These are phyloP conservation scores for Abrus precatorius DNA, from an alignment of 306 rosid species.

Conservation along the genomic window DNA sequence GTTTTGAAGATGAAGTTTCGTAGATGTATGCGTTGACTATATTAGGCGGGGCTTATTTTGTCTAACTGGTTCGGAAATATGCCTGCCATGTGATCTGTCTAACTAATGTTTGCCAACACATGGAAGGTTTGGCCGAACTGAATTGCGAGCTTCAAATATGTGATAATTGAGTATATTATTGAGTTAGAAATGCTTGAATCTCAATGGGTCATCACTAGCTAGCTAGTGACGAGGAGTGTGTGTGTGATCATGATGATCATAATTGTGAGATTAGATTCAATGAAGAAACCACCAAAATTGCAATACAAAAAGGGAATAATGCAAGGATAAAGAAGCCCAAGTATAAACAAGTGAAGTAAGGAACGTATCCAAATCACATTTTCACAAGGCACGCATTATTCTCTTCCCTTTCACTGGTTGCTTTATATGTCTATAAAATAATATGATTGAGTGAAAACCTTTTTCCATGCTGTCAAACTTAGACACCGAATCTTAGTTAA, in stretches of 20 bases:
- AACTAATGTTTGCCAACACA: conserved; percentile 5
- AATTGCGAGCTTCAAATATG: conserved; percentile 9
- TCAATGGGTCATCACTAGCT: neutral
- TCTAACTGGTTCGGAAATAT: neutral
- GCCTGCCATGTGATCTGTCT: conserved; percentile 48
- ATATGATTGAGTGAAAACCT: too few species aligned
- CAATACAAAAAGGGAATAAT: conserved; percentile 9
- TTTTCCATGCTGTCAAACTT: too few species aligned
- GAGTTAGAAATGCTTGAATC: neutral
- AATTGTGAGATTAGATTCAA: conserved; percentile 1
- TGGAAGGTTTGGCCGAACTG: neutral
- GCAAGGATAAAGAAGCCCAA: neutral
- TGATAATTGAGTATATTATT: neutral
- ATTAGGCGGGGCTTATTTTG: neutral
- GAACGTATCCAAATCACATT: conserved; percentile 5
- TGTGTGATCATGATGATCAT: too few species aligned
- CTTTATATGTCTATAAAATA: neutral
- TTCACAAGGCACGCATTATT: neutral
- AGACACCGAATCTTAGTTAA: too few species aligned
- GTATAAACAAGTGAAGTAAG: conserved; percentile 30
- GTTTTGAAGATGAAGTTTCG: neutral
- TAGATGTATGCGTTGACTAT: neutral
- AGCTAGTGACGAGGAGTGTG: too few species aligned
- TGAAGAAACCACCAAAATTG: conserved; percentile 25
- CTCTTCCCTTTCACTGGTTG: neutral